Evolutionary conservation across 257 asterid species (phyloP).

Genomic region (Phtheirospermum japonicum): DNA sequence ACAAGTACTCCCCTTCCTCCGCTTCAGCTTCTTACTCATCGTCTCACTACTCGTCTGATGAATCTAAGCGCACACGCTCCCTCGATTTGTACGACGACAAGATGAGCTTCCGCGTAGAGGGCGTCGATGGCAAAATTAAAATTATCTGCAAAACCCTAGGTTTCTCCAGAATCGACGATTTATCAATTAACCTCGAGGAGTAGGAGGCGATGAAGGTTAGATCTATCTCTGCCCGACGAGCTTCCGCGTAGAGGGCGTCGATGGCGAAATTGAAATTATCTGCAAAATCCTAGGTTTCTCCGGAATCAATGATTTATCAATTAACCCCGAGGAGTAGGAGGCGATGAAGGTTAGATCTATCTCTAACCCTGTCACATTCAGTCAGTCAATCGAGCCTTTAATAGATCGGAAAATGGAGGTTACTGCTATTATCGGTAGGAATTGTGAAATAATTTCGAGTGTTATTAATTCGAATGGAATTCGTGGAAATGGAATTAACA

Average conservation of each 20-base stretch:
- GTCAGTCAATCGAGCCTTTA: conserved; percentile 23
- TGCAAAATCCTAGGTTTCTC: too few species aligned
- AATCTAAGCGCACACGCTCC: conserved; percentile 48
- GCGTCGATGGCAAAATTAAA: conserved; percentile 58
- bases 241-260: too few species aligned
- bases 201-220: conserved; percentile 71
- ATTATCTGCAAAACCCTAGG: conserved; percentile 51
- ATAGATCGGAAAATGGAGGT: conserved; percentile 29
- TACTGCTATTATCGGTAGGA: conserved; percentile 25
- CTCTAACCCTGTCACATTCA: conserved; percentile 33
- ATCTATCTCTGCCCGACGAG: conserved; percentile 53
- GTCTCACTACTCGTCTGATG: conserved; percentile 39
- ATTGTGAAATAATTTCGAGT: conserved; percentile 8
- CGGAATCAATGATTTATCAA: too few species aligned
- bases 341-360: too few species aligned
- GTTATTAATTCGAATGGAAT: conserved; percentile 32
- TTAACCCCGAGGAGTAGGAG: too few species aligned
- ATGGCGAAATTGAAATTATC: too few species aligned
- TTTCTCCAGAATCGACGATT: conserved; percentile 73
- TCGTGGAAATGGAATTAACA: conserved; percentile 60
- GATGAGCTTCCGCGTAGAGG: conserved; percentile 66
- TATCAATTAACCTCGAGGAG: conserved; percentile 59
- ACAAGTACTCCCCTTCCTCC: conserved; percentile 49
- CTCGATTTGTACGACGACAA: conserved; percentile 47
- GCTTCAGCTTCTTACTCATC: conserved; percentile 30